Base-by-base conservation (phyloP, 1,284 basidiomycete species). In the Rhodotorula sp. region DNA sequence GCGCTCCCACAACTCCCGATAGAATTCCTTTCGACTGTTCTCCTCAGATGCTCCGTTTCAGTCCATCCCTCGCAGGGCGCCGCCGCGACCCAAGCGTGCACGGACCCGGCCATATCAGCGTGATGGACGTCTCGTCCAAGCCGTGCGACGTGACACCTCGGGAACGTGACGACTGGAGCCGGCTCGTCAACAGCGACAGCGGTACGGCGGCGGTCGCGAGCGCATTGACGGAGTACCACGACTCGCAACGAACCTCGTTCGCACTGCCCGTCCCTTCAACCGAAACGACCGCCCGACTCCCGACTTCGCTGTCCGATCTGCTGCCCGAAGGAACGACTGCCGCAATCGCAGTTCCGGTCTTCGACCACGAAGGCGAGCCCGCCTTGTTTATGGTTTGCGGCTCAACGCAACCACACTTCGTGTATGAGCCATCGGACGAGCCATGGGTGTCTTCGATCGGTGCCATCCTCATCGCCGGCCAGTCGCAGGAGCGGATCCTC, bases 351-450 rank as follows among this genome's bases (percentile, higher is more conserved):
- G 36, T 51, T 0, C 71, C 71, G 1, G 36, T 72, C 4, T 67
- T 69, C 32, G 67, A 72, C 39, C 67, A 69, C 62, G 67, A 69
- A 27, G 67, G 67, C 13, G 46, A 48, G 22, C 71, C 71, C 1
- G 55, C 64, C 1, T 52, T 72, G 15, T 59, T 58, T 27, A 49
- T 72, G 52, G 59, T 72, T 5, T n/a, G 67, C 9, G 64, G 65
- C 2, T 61, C 62, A 7, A 46, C 29, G 0, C 24, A 62, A 27
- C 56, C 32, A 20, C 59, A 60, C 17, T 51, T 47, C 27, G 34
- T n/a, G 22, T 55, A 34, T n/a, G 62, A 47, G 48, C 39, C 39
- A 73, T 70, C 17, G 44, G 65, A 65, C 70, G 68, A 62, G 48
- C 22, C 30, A 4, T 59, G 59, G 32, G 44, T 64, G 47, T 32